Conservation (phyloP, 164 flowering plant genomes). For the grape (Vitis vinifera) region ASM3070453v1 NC_081810.1:21447501-21448000, state of each 20-base stretch:
- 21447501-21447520: constrained; percentile 15
- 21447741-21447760: constrained; percentile 28
- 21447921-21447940: constrained; percentile 1
- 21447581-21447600: constrained; percentile 2
- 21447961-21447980: background rate
- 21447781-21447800: constrained; percentile 36
- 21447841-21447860: constrained; percentile 44
- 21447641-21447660: constrained; percentile 19
- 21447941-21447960: background rate
- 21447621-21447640: constrained; percentile 5
- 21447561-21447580: constrained; percentile 15
- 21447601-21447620: constrained; percentile 10
- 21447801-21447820: constrained; percentile 27
- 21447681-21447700: constrained; percentile 20
- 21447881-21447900: constrained; percentile 62
- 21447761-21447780: constrained; percentile 38
- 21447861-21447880: constrained; percentile 43
- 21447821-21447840: constrained; percentile 30
- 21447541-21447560: constrained; percentile 15
- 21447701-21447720: constrained; percentile 16
- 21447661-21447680: constrained; percentile 12
- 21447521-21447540: constrained; percentile 23
- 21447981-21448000: constrained; percentile 87
- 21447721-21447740: constrained; percentile 29
- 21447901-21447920: constrained; percentile 34